phyloP scores from a whole-genome alignment of 768 basidiomycete genomes.

The Tricholoma matsutake region DNA sequence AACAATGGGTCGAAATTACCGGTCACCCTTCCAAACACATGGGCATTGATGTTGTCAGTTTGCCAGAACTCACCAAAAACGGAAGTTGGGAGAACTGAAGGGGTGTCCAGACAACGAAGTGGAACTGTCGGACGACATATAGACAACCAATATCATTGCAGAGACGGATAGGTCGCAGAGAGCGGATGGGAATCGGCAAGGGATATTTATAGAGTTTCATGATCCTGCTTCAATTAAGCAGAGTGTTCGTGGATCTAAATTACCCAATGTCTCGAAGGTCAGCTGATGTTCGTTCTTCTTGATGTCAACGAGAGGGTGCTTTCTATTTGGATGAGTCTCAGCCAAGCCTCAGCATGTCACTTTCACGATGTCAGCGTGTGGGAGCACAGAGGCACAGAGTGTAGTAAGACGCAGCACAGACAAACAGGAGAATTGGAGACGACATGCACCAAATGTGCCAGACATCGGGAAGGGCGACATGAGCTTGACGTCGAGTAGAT shows the following conservation, averaged over 20 bases:
- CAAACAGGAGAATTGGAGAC: neutral
- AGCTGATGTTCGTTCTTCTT: no score
- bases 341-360: no score
- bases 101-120: neutral
- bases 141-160: neutral
- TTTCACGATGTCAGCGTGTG: no score
- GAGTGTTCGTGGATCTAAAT: no score
- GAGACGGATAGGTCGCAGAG: no score
- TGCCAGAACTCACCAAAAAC: neutral
- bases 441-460: no score
- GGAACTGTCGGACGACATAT: neutral
- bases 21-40: neutral
- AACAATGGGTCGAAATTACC: neutral
- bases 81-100: neutral
- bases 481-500: neutral
- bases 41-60: neutral
- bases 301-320: no score
- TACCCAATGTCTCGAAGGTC: no score
- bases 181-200: no score
- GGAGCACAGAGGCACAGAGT: neutral
- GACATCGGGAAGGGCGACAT: neutral
- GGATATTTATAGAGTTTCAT: no score
- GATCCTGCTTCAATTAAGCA: no score
- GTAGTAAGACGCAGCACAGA: neutral
- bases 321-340: no score